phyloP scores from a whole-genome alignment of 768 basidiomycete species.

The Lactifluus echinatus region DNA sequence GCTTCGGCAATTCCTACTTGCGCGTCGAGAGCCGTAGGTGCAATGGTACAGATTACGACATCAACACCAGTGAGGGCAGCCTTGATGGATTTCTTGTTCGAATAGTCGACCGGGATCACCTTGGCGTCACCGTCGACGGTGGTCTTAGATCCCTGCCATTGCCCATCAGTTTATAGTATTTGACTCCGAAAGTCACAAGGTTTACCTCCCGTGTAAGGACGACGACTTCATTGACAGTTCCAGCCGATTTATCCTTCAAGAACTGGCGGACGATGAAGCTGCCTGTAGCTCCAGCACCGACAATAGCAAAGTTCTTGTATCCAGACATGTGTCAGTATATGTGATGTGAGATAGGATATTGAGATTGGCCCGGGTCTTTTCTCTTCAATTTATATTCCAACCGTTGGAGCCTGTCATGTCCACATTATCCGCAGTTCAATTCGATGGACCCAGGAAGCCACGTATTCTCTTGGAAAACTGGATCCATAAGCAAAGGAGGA shows the following conservation, averaged over 20 bases:
- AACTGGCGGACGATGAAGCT: conserved; percentile 15
- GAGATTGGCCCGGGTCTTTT: not conserved
- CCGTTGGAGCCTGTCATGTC: too few species aligned
- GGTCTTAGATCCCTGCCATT: conserved; percentile 1
- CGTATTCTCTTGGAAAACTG: too few species aligned
- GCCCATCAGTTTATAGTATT: not conserved
- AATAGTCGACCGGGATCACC: conserved; percentile 14
- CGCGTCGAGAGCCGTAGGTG: not conserved
- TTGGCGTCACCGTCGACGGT: not conserved
- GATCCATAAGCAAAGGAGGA: too few species aligned
- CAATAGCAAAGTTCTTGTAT: conserved; percentile 14
- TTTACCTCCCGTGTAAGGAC: conserved; percentile 15
- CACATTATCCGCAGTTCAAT: too few species aligned
- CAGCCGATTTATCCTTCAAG: conserved; percentile 6
- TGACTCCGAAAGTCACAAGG: not conserved
- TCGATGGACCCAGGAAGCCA: too few species aligned
- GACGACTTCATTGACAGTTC: conserved; percentile 6
- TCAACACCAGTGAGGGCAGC: conserved; percentile 8
- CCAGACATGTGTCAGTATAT: conserved; percentile 1
- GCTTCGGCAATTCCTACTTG: conserved; percentile 21
- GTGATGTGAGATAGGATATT: not conserved
- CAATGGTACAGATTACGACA: conserved; percentile 16
- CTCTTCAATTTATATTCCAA: not conserved
- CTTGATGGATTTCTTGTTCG: conserved; percentile 6
- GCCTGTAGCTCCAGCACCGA: conserved; percentile 1